phyloP scores from a whole-genome alignment of 495 filamentous ascomycete genomes.

The Penicillium pancosmium region DNA sequence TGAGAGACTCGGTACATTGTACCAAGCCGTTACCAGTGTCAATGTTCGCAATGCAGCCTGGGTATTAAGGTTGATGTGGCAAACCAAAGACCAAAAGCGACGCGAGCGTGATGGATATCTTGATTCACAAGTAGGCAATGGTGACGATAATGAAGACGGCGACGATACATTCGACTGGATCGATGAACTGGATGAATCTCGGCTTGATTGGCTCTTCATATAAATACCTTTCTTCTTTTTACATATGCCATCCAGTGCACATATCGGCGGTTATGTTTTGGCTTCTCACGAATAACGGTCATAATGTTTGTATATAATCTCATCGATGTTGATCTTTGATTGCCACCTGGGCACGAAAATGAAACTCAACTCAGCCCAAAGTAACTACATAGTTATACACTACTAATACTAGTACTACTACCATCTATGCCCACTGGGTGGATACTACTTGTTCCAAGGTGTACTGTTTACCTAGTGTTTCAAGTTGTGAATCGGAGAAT shows the following conservation, averaged over 20 bases:
- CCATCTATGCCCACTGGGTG: no score
- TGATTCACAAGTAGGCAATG: constrained; percentile 6
- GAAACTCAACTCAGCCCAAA: neutral
- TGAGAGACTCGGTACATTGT: constrained; percentile 39
- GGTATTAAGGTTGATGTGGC: constrained; percentile 52
- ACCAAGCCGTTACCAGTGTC: constrained; percentile 44
- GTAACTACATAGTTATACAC: no score
- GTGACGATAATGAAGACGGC: constrained; percentile 2
- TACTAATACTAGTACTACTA: no score
- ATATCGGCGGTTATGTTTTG: neutral
- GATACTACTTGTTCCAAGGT: no score
- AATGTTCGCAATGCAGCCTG: constrained; percentile 52
- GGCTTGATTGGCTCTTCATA: constrained; percentile 52
- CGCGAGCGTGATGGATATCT: constrained; percentile 10
- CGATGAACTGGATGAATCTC: constrained; percentile 47
- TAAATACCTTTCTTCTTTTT: constrained; percentile 21
- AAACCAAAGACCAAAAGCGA: constrained; percentile 41
- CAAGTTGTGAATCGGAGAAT: no score
- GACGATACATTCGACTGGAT: constrained; percentile 47
- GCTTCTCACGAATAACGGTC: constrained; percentile 9
- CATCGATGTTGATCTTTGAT: neutral
- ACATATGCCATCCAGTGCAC: neutral
- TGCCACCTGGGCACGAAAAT: neutral
- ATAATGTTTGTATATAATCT: constrained; percentile 20
- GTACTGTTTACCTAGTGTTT: no score